These are phyloP conservation scores for Camelina sativa DNA, from an alignment of 345 rosid species.

Conservation along the genomic window DNA sequence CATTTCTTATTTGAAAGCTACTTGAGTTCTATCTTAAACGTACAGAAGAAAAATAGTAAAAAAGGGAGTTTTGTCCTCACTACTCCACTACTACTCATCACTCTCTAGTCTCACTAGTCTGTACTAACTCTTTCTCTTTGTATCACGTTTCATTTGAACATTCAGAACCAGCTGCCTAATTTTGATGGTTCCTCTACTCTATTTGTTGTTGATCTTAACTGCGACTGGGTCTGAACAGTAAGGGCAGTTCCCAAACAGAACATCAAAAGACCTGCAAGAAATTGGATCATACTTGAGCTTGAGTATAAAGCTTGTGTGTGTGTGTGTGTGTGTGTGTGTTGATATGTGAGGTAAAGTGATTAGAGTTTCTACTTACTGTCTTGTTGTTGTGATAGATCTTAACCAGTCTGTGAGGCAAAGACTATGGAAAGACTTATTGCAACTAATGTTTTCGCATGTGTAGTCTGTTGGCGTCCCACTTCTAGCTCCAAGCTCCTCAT, in stretches of 20 bases:
- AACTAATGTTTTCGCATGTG: slow-evolving; percentile 68
- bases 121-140: slow-evolving; percentile 15
- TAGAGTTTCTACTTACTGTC: slow-evolving; percentile 63
- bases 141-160: slow-evolving; percentile 3
- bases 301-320: slow-evolving; percentile 1
- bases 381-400: slow-evolving; percentile 76
- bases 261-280: slow-evolving; percentile 72
- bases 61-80: slow-evolving; percentile 34
- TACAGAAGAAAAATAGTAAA: slow-evolving; percentile 9
- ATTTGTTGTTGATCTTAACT: slow-evolving; percentile 51
- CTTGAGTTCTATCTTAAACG: slow-evolving; percentile 27
- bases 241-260: slow-evolving; percentile 78
- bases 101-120: too few relatives aligned
- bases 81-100: slow-evolving; percentile 6
- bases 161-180: background rate
- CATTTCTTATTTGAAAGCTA: slow-evolving; percentile 33
- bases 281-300: slow-evolving; percentile 42
- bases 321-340: background rate
- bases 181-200: background rate
- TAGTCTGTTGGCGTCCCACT: slow-evolving; percentile 69
- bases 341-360: background rate
- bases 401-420: slow-evolving; percentile 79
- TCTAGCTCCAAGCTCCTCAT: slow-evolving; percentile 65
- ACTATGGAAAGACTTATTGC: slow-evolving; percentile 74
- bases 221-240: slow-evolving; percentile 80